phyloP scores from a whole-genome alignment of 2,329 filamentous ascomycete species.

The Trichoderma sp. region DNA sequence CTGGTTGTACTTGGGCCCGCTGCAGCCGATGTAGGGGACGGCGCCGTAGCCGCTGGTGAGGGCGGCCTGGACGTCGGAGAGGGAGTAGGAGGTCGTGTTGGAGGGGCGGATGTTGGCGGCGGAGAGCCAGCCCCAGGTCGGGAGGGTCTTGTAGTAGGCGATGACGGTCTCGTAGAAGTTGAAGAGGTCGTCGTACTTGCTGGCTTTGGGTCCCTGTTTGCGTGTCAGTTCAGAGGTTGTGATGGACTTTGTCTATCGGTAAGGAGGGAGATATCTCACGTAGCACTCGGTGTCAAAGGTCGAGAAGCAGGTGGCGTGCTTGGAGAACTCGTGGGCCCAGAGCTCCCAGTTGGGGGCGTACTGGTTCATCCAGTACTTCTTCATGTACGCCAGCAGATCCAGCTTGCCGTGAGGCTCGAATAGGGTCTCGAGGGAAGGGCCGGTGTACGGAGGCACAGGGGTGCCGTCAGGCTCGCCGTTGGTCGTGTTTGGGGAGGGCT shows the following conservation, averaged over 20 bases:
- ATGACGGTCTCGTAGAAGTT: conserved; percentile 66
- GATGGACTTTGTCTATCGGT: background rate
- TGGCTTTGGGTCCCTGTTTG: conserved; percentile 53
- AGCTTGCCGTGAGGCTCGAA: conserved; percentile 59
- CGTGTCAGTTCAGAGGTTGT: too few relatives aligned
- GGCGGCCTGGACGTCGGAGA: conserved; percentile 54
- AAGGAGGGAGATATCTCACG: conserved; percentile 31
- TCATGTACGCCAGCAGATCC: conserved; percentile 67
- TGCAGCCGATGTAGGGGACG: conserved; percentile 63
- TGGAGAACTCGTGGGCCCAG: conserved; percentile 69
- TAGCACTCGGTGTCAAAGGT: conserved; percentile 69
- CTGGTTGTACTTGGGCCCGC: conserved; percentile 61
- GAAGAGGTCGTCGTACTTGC: conserved; percentile 59
- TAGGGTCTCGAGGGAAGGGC: conserved; percentile 60
- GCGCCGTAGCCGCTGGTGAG: conserved; percentile 55
- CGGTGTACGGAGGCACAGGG: conserved; percentile 60
- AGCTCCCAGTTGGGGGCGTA: conserved; percentile 59
- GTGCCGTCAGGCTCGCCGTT: conserved; percentile 55
- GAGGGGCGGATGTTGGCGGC: conserved; percentile 57
- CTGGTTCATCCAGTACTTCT: conserved; percentile 64
- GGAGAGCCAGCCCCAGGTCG: conserved; percentile 63
- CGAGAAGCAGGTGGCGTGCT: conserved; percentile 68
- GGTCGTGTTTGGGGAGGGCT: conserved; percentile 64
- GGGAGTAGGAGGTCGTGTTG: conserved; percentile 60
- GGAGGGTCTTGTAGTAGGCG: conserved; percentile 58